Conservation (phyloP, 345 rosid species). For the Odontarrhena argentea region DNA sequence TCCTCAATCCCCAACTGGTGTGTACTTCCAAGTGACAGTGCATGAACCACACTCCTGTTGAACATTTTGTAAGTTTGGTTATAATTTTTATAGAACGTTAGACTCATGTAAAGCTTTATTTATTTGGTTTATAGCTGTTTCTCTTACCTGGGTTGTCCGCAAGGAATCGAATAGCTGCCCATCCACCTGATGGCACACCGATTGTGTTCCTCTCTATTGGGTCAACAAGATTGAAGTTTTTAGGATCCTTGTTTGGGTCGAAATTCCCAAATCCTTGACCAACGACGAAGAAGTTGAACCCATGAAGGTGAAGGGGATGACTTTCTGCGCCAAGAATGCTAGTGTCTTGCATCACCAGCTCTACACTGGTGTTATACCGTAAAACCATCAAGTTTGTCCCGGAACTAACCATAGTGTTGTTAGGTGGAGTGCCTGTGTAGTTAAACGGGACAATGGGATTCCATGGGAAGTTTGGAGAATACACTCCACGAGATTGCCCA, state of each 20-base stretch:
- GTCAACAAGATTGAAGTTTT: constrained; percentile 57
- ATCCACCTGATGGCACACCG: constrained; percentile 68
- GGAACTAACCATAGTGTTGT: constrained; percentile 59
- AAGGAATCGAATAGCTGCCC: constrained; percentile 70
- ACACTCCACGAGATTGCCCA: constrained; percentile 55
- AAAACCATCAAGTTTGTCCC: constrained; percentile 65
- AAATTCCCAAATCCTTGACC: constrained; percentile 75
- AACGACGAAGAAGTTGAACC: constrained; percentile 70
- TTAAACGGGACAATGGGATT: constrained; percentile 51
- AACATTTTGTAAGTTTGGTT: constrained; percentile 26
- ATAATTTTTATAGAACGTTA: constrained; percentile 9
- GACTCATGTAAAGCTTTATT: constrained; percentile 6
- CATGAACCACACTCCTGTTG: constrained; percentile 73
- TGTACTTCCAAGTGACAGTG: constrained; percentile 80
- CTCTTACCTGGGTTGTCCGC: constrained; percentile 73
- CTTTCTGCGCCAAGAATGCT: constrained; percentile 75
- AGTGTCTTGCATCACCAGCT: constrained; percentile 69
- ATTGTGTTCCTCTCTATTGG: constrained; percentile 65
- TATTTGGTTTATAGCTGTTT: constrained; percentile 12
- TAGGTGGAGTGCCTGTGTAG: constrained; percentile 61
- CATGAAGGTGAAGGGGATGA: constrained; percentile 76
- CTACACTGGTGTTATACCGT: constrained; percentile 60
- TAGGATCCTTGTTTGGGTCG: constrained; percentile 55
- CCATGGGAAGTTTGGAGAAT: constrained; percentile 51
- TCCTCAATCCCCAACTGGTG: constrained; percentile 75